Conservation (phyloP, 768 basidiomycete species). For the Pisolithus tinctorius region DNA sequence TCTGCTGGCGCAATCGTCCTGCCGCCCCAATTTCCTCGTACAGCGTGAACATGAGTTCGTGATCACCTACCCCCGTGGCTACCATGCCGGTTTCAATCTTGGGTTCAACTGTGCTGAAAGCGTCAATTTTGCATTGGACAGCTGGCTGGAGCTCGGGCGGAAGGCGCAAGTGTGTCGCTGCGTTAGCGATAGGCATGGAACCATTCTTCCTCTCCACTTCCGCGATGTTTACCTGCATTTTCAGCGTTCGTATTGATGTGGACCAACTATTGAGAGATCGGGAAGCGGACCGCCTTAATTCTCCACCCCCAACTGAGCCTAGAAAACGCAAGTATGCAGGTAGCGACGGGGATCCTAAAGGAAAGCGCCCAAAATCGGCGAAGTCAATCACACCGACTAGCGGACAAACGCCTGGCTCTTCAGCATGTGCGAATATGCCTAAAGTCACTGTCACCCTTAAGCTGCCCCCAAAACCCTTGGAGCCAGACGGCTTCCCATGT, state of each 20-base stretch:
- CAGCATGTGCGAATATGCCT: conserved; percentile 9
- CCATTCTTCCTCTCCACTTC: not conserved
- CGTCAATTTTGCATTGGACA: conserved; percentile 93
- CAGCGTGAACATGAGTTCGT: conserved; percentile 96
- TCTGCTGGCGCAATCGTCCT: conserved; percentile 70
- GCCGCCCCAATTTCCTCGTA: conserved; percentile 78
- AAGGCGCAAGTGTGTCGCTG: conserved; percentile 73
- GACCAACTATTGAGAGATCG: conserved; percentile 74
- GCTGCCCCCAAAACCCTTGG: conserved; percentile 55
- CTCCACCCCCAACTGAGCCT: conserved; percentile 1
- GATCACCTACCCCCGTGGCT: conserved; percentile 90
- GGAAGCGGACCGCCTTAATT: conserved; percentile 37
- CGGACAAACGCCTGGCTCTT: conserved; percentile 5
- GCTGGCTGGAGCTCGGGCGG: conserved; percentile 86
- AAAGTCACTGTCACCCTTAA: conserved; percentile 59
- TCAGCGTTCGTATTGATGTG: conserved; percentile 89
- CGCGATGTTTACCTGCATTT: conserved; percentile 5
- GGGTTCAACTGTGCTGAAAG: conserved; percentile 97
- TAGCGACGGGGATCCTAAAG: conserved; percentile 21
- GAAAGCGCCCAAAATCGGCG: conserved; percentile 20
- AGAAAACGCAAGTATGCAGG: conserved; percentile 34
- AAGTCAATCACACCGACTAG: not conserved
- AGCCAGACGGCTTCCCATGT: conserved; percentile 54
- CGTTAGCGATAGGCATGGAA: conserved; percentile 58
- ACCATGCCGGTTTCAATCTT: conserved; percentile 95